Evolutionary conservation across 306 rosid genomes (phyloP), one percentile per base, ranked within the genome.

Genomic region (Alnus glutinosa): DNA sequence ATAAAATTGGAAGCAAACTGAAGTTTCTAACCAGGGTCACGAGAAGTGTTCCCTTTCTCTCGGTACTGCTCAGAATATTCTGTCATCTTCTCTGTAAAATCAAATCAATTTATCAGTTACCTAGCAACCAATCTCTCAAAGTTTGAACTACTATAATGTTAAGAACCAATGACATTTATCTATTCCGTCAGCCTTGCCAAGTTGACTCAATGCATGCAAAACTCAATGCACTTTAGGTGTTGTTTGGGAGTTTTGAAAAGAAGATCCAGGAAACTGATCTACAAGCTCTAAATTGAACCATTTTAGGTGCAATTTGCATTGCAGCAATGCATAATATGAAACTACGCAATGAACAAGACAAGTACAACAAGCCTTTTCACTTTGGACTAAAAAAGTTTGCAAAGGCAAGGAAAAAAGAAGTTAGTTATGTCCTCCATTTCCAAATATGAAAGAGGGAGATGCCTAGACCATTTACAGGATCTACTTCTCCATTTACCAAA

Each of bases 11-110:
- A 79, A 85, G 55, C 75, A 52, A 77, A 80, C 81, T 16, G 70
- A 55, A 83, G 75, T 42, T 77, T 71, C 84, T 78, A 87, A 92
- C 93, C 92, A 85, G 90, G 75, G 82, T 92, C 94, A 3, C 90
- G 91, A 83, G 79, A 75, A 74, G 66, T 67, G 83, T 75, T 83
- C 74, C 90, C 97, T 75, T 87, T 93, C 81, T 88, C 94, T 84
- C 92, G 83, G 78, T 82, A 90, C 75, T 83, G 93, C 79, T 83
- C 90, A 71, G 93, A 81, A 82, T 82, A 85, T 72, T 93, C 99
- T 37, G 80, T 70, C 75, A 85, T 74, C 94, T 86, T 93, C 79
- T 90, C 99, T 93, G 94, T 78, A 77, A 77, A 85, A 61, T 77
- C 34, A 79, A 73, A 63, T 49, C 70, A 16, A 79, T 80, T 70